phyloP scores from a whole-genome alignment of 192 early-diverging fungal genomes.

The Backusella westeae region DNA sequence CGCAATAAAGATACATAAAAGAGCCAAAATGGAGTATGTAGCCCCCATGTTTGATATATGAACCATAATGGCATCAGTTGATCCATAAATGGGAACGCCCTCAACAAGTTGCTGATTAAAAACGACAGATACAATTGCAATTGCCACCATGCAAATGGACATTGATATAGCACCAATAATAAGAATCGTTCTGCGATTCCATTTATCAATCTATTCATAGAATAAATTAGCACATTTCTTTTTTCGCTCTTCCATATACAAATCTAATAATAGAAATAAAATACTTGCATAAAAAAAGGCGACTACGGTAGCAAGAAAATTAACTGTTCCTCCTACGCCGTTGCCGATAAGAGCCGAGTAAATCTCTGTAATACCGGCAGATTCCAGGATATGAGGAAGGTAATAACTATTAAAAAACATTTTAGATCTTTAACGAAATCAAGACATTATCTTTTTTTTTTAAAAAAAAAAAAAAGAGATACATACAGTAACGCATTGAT shows the following conservation, averaged over 20 bases:
- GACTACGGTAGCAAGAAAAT: slow-evolving; percentile 70
- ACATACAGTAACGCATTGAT: too few relatives aligned
- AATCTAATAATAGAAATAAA: neutral
- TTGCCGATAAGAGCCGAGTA: slow-evolving; percentile 43
- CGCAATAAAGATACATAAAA: slow-evolving; percentile 65
- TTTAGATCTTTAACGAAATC: neutral
- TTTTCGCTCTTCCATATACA: neutral
- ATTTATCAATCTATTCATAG: slow-evolving; percentile 52
- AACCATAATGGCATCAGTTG: neutral
- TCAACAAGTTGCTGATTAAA: slow-evolving; percentile 27
- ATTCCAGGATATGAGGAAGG: neutral
- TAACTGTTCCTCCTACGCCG: slow-evolving; percentile 70
- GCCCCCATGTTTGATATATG: slow-evolving; percentile 1
- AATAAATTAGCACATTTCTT: too few relatives aligned
- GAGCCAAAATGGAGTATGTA: slow-evolving; percentile 47
- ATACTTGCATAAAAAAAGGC: slow-evolving; percentile 56
- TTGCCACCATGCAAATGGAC: slow-evolving; percentile 12
- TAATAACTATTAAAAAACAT: neutral
- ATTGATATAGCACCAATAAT: slow-evolving; percentile 53
- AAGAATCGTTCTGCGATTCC: slow-evolving; percentile 66
- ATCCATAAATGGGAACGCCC: slow-evolving; percentile 47
- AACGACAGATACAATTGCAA: slow-evolving; percentile 36
- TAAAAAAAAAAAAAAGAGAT: neutral
- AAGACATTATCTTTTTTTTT: neutral
- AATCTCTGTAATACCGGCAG: neutral